Evolutionary conservation across 192 early-diverging fungal species (phyloP), one percentile per base, ranked within the genome.

Genomic region (Backusella tuberculispora): DNA sequence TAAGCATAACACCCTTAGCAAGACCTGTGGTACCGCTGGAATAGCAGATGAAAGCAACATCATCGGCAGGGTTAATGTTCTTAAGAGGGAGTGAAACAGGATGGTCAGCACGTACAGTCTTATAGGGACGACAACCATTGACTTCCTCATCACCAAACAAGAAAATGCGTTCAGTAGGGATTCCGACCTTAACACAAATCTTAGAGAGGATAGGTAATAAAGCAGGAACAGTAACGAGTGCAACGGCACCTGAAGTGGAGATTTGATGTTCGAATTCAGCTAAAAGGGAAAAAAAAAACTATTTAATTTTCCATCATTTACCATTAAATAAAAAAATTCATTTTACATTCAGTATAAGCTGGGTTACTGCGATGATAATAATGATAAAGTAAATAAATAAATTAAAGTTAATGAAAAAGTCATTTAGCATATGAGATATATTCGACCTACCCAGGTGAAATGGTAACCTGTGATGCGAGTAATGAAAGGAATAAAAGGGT

Each of bases 1-100:
- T 95, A 3, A 92, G 89, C 66, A 88, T 83, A 12, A 98, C 94
- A 73, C 95, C 95, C 79, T 98, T 98, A 45, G 92, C 90, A 56
- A 78, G 83, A 15, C 93, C 90, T 0, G 84, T 88, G 14, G 88
- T 89, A 8, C 86, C 88, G 5, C 87, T 88, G 19, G 87, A 89
- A 80, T 92, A 95, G 78, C 89, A 92, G 17, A 94, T 81, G 73
- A 89, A 90, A 5, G 90, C 90, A 3, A 76, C 80, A 4, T 74
- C 66, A 0, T 50, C 56, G 12, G 45, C 42, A 47, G 73, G 26
- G n/a, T 56, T 67, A 29, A 76, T 63, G 10, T 71, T 43, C 14
- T 67, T 21, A 24, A 66, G 10, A 46, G 50, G 66, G 3, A 47
- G 70, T 17, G 40, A 14, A 84, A 76, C 48, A 71, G 47, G 45